Base-by-base conservation (phyloP, 495 filamentous ascomycete genomes). In the Podospora pseudoanserina region DNA sequence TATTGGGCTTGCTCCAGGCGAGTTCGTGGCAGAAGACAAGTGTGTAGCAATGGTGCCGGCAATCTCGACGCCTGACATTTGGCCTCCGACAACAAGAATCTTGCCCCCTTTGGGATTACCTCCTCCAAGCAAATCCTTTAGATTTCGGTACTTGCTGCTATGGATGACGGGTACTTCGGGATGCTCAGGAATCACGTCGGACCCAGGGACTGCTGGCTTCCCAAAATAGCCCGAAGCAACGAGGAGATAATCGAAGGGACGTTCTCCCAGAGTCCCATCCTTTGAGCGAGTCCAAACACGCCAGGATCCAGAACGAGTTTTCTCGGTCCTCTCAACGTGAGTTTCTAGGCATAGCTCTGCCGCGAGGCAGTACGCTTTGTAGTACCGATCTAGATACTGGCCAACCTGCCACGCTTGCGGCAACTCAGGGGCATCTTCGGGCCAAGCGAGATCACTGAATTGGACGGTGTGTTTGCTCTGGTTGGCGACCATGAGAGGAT, bases 41-140 rank as follows among this genome's bases (percentile, higher is more conserved):
- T 91, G 86, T 19, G 88, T 81, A 16, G 92, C 92, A 44, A 93
- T 82, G 4, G 87, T 85, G 23, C 88, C 87, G 6, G 91, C 91
- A 55, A 89, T 86, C 79, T 96, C 93, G 9, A 88, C 85, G 0
- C 91, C 92, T 19, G 91, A 94, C 85, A 96, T 92, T 66, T 91
- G 90, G 2, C 92, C 92, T 4, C 93, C 93, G 9, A 94, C 83
- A 16, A 97, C 84, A 3, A 94, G 83, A 61, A 96, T 86, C 71
- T 89, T 91, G n/a, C 85, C 82, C 0, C 76, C 76, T 18, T 70
- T 77, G 0, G 69, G 68, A 13, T n/a, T 57, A 20, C 70, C 61
- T 0, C 69, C 77, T 4, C 68, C 68, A 16, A 84, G 23, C 58
- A 86, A 65, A 55, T 67, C 67, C 66, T 80, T 65, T 34, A 84